These are phyloP conservation scores for Phyllosticta citribraziliensis DNA, from an alignment of 2,329 filamentous ascomycete genomes.

Conservation along the genomic window DNA sequence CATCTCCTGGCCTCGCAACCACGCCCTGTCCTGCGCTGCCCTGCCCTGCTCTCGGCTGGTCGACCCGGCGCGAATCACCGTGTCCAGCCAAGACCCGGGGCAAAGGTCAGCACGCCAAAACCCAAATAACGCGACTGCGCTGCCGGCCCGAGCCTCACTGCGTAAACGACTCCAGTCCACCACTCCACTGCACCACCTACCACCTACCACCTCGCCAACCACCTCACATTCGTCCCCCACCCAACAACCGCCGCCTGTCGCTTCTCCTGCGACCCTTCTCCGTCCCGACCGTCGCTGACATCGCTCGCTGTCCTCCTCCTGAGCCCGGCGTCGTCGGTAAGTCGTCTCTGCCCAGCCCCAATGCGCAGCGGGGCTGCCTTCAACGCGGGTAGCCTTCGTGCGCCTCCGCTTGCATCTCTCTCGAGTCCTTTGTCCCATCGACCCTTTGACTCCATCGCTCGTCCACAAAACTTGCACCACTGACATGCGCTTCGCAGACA, in stretches of 20 bases:
- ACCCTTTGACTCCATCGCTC: background rate
- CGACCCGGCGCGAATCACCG: background rate
- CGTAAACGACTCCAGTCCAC: slow-evolving; percentile 4
- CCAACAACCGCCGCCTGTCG: background rate
- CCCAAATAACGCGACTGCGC: slow-evolving; percentile 10
- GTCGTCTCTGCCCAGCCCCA: slow-evolving; percentile 18
- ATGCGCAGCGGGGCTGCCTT: background rate
- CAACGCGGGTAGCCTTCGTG: slow-evolving; percentile 20
- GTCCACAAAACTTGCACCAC: background rate
- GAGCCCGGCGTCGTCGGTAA: slow-evolving; percentile 23
- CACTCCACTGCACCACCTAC: background rate
- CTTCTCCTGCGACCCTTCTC: slow-evolving; percentile 14
- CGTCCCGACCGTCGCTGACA: background rate
- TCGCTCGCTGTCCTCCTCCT: slow-evolving; percentile 12
- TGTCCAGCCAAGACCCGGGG: background rate
- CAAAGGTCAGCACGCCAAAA: slow-evolving; percentile 7
- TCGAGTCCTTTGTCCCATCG: background rate
- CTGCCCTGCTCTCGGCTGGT: slow-evolving; percentile 1
- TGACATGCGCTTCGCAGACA: background rate
- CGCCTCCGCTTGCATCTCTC: background rate
- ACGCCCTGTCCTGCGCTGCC: background rate
- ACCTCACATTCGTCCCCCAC: slow-evolving; percentile 1
- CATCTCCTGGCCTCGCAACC: background rate
- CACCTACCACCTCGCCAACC: background rate
- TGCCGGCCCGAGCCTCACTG: slow-evolving; percentile 9